Evolutionary conservation across 2,329 filamentous ascomycete species (phyloP), one percentile per base, ranked within the genome.

Genomic region (Thielaviopsis ethacetica): DNA sequence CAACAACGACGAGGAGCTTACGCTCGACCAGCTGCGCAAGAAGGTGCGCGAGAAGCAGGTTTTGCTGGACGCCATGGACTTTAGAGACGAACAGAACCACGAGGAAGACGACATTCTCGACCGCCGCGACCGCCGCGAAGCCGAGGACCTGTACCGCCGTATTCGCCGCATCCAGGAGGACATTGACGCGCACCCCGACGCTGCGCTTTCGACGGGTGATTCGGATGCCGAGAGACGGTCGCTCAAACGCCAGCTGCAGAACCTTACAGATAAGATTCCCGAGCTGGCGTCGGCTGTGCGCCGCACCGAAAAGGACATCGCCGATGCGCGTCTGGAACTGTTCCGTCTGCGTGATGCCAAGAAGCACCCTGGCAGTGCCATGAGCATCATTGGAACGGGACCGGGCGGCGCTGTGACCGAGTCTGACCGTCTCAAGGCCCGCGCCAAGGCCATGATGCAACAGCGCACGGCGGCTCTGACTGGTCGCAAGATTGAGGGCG

Each of bases 361-460:
- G 71, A 88, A 88, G 2, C 82, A 97, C 68, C 93, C 93, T 2
- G 80, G 83, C 63, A 88, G 86, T 67, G 85, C 88, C 10, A 77
- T 86, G 21, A 79, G 84, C 30, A 89, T 98, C 63, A 82, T 97
- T 61, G 93, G 93, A 53, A 97, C 91, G 62, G 93, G 93, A 10
- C 91, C 91, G 60, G 91, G 91, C 51, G 93, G 93, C 57, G 74
- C 82, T 52, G 82, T 98, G 50, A 98, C 93, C 0, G 93, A 98
- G 71, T 86, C 89, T 3, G 93, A 98, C 71, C 83, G 91, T 58
- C 81, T 97, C 64, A 97, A 96, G 75, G 93, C 93, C 41, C 83
- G 91, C 65, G 91, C 93, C 34, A 95, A 91, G 73, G 91, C 91
- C 47, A 95, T 96, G 83, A 98, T 98, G 93, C 91, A 97, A 73